These are phyloP conservation scores for Calocera cornea DNA, from an alignment of 768 basidiomycete species.

Conservation along the genomic window DNA sequence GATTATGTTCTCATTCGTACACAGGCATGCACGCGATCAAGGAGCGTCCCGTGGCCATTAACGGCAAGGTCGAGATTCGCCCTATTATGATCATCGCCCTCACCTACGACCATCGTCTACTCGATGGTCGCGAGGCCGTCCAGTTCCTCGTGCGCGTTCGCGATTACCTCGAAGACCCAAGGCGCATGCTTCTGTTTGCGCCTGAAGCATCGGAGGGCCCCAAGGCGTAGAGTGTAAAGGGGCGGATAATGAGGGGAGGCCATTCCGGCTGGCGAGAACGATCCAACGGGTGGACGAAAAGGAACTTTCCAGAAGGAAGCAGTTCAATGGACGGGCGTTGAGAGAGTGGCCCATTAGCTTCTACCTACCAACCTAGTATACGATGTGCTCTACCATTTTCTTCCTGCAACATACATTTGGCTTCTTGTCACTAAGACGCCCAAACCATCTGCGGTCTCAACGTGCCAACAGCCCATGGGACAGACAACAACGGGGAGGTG, in stretches of 20 bases:
- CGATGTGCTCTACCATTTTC: not conserved
- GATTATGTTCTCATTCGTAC: not conserved
- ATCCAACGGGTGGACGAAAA: not conserved
- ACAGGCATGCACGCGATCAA: constrained; percentile 90
- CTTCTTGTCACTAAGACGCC: not conserved
- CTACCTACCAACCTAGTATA: not conserved
- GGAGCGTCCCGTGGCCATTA: constrained; percentile 75
- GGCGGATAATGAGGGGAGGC: not conserved
- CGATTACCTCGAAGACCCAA: constrained; percentile 90
- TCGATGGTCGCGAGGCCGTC: constrained; percentile 91
- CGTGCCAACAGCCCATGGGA: not conserved
- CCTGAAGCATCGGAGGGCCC: not conserved
- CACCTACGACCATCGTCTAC: constrained; percentile 88
- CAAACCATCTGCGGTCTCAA: not conserved
- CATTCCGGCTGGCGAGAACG: not conserved
- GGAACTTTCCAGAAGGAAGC: not conserved
- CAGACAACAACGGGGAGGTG: not conserved
- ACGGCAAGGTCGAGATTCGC: constrained; percentile 91
- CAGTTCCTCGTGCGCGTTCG: constrained; percentile 94
- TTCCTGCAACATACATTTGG: not conserved
- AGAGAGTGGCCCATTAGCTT: not conserved
- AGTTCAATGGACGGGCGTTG: not conserved
- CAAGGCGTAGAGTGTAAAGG: not conserved
- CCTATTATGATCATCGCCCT: constrained; percentile 93
- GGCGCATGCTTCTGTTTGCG: constrained; percentile 58